Evolutionary conservation across 2,329 filamentous ascomycete species (phyloP), one percentile per base, ranked within the genome.

Genomic region (Fusarium temperatum): DNA sequence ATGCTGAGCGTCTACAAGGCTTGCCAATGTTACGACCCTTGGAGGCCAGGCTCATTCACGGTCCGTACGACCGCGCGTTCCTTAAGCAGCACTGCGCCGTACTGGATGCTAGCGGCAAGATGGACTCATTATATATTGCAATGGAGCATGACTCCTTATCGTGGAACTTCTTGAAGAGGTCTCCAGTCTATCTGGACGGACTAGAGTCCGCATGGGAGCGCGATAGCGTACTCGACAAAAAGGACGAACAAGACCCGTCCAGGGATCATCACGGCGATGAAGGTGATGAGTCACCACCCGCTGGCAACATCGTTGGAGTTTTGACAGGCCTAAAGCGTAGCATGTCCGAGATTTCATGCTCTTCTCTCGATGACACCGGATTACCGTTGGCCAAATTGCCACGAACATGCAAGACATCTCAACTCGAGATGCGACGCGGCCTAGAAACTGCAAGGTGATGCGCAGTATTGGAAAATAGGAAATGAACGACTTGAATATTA

Each of bases 101-200:
- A 7, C 84, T 86, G 55, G 87, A 89, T 53, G 81, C 83, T 8
- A 85, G 83, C 60, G 89, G 88, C 48, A 88, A 87, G 73, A 87
- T 90, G 30, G 87, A 90, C 73, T 89, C 88, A 26, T 79, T 91
- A 20, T 91, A 91, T 74, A 89, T 91, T 64, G 87, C 88, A 63
- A 88, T 89, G 87, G 81, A 83, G 18, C 77, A 83, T 11, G 85
- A 88, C 63, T 86, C 85, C 12, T 81, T 91, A n/a, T 88, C 87
- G 5, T 91, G 89, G 89, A 83, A 86, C 66, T 85, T 84, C 39
- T 80, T 91, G 36, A 83, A 83, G 61, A 81, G 84, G 39, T 83
- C 86, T 8, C 85, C 86, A 2, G 81, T 86, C 6, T 87, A 85
- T 69, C 80, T 88, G 12, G 83, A 87, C 18, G 88, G 88, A 5